A percentile compares a stretch with the other conserved stretches of the same genome.
Conservation (phyloP, 2,329 filamentous ascomycete genomes). For the Pseudophaeomoniella oleicola region DNA sequence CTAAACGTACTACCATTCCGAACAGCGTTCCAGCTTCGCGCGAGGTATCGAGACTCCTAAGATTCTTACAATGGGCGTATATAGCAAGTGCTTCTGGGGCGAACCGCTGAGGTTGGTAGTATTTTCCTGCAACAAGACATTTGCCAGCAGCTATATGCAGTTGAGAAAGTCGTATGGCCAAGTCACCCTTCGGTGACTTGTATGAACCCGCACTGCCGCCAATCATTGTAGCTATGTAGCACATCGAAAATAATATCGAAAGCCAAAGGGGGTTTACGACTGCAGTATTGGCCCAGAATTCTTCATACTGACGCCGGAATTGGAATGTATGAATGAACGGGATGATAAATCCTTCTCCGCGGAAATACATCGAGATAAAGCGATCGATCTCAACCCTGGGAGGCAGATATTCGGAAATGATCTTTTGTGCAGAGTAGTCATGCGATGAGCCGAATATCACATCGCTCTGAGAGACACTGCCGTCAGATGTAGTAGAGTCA, state of each 20-base stretch:
- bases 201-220: neutral
- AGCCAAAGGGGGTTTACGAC: constrained; percentile 10
- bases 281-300: constrained; percentile 8
- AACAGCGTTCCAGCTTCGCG: constrained; percentile 12
- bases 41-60: constrained; percentile 12
- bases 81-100: constrained; percentile 11
- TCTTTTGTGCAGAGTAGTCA: constrained; percentile 5
- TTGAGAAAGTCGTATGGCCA: neutral
- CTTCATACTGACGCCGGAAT: constrained; percentile 11
- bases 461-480: constrained; percentile 2
- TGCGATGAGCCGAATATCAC: constrained; percentile 8
- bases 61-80: constrained; percentile 12
- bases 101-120: constrained; percentile 11
- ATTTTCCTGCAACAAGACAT: constrained; percentile 13
- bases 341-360: constrained; percentile 6
- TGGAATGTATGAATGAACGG: constrained; percentile 11
- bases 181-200: too few relatives aligned
- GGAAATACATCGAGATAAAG: constrained; percentile 9
- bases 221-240: constrained; percentile 4
- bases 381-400: constrained; percentile 9
- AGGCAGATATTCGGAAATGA: constrained; percentile 9
- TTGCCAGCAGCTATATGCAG: neutral
- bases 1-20: constrained; percentile 12
- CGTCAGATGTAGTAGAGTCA: neutral
- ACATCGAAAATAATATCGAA: constrained; percentile 13